phyloP scores from a whole-genome alignment of 2,329 filamentous ascomycete genomes.

The Phoma sp. region DNA sequence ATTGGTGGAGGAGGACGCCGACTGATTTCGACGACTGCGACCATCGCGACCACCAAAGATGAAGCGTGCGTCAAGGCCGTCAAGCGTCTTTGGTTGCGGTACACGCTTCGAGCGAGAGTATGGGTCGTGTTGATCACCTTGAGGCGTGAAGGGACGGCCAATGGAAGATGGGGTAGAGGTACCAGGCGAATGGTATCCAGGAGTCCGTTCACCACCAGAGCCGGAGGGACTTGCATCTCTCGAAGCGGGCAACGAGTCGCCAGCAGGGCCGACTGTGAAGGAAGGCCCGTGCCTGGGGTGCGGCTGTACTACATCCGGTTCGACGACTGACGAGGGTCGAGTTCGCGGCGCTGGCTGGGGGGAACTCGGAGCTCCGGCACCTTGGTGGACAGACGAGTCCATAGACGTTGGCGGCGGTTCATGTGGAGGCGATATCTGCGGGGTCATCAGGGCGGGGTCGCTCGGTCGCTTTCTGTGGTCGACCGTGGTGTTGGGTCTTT shows the following conservation, averaged over 20 bases:
- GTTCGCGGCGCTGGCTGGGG: slow-evolving; percentile 40
- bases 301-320: slow-evolving; percentile 52
- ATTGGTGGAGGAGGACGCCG: slow-evolving; percentile 40
- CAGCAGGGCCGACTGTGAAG: slow-evolving; percentile 64
- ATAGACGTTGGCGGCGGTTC: slow-evolving; percentile 58
- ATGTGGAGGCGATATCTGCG: slow-evolving; percentile 62
- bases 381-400: slow-evolving; percentile 33
- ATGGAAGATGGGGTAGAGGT: slow-evolving; percentile 64
- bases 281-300: slow-evolving; percentile 58
- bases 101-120: slow-evolving; percentile 83
- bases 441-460: slow-evolving; percentile 61
- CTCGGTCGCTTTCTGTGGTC: slow-evolving; percentile 47
- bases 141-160: slow-evolving; percentile 77
- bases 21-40: slow-evolving; percentile 59
- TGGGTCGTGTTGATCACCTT: slow-evolving; percentile 81
- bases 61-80: slow-evolving; percentile 79
- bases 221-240: slow-evolving; percentile 69
- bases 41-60: slow-evolving; percentile 81
- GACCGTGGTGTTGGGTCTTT: slow-evolving; percentile 43
- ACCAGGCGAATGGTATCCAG: slow-evolving; percentile 51
- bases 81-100: slow-evolving; percentile 69
- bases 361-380: slow-evolving; percentile 32
- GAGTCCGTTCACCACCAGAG: slow-evolving; percentile 56
- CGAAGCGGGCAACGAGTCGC: slow-evolving; percentile 61
- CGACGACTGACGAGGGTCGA: slow-evolving; percentile 53